A percentile compares a stretch with the other conserved stretches of the same genome.
Evolutionary conservation across 2,329 filamentous ascomycete genomes (phyloP).

Genomic region (Grosmannia huntii): DNA sequence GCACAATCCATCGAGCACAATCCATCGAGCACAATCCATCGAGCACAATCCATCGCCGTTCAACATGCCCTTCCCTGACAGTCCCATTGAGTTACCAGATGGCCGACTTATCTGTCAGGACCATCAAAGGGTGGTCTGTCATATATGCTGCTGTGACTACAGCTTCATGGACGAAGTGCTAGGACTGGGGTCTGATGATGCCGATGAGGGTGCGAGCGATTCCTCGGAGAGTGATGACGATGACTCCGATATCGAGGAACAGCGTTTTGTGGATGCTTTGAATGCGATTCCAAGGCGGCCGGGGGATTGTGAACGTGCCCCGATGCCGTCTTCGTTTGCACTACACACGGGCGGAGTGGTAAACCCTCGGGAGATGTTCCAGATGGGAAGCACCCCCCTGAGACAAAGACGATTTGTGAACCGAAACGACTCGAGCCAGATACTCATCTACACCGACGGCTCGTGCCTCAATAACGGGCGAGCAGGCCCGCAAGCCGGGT

Average conservation of each 20-base stretch:
- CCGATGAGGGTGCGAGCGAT: too few species aligned
- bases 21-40: too few species aligned
- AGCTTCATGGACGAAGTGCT: neutral
- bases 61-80: too few species aligned
- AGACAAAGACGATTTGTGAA: neutral
- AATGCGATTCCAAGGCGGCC: too few species aligned
- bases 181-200: too few species aligned
- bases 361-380: neutral
- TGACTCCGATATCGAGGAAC: too few species aligned
- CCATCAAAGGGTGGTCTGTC: neutral
- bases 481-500: constrained; percentile 13
- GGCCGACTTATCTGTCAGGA: neutral
- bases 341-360: neutral
- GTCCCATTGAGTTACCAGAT: neutral
- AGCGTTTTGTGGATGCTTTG: too few species aligned
- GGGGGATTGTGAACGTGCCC: too few species aligned
- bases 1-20: too few species aligned
- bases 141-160: neutral
- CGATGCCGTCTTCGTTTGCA: neutral
- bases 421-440: neutral
- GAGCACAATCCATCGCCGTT: neutral
- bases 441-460: constrained; percentile 17
- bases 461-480: constrained; percentile 23
- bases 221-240: too few species aligned
- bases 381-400: neutral